phyloP scores from a whole-genome alignment of 2,329 filamentous ascomycete species.

The Trichophyton mentagrophytes region DNA sequence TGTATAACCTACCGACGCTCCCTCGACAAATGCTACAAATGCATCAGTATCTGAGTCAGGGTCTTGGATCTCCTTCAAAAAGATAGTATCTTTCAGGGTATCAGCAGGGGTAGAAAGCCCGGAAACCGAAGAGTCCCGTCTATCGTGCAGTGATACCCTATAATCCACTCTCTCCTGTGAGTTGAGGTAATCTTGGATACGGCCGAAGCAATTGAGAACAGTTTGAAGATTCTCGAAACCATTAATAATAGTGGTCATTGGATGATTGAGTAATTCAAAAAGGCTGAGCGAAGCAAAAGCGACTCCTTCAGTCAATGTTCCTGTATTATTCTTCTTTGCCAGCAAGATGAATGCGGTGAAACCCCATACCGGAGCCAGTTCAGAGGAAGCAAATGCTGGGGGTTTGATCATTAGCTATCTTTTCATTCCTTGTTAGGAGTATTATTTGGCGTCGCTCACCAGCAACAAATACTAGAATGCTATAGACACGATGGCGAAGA shows the following conservation, averaged over 20 bases:
- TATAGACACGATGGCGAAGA: neutral
- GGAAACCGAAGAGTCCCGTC: neutral
- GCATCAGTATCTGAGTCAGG: neutral
- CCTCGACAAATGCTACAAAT: neutral
- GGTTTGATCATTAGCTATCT: neutral
- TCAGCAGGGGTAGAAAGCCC: neutral
- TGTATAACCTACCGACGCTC: neutral
- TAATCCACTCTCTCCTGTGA: neutral
- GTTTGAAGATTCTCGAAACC: neutral
- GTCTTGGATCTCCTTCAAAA: neutral
- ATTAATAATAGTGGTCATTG: neutral
- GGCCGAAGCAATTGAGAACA: neutral
- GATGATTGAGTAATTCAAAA: slow-evolving; percentile 1
- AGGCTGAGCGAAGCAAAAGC: slow-evolving; percentile 1
- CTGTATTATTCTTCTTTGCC: neutral
- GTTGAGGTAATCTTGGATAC: slow-evolving; percentile 1
- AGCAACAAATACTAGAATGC: neutral
- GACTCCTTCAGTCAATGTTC: neutral
- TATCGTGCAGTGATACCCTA: neutral
- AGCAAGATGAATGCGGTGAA: neutral
- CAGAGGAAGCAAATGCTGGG: neutral
- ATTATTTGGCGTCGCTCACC: neutral
- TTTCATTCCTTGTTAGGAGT: neutral
- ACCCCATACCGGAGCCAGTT: neutral
- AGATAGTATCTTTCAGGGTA: neutral